Evolutionary conservation across 352 stramenopile genomes (phyloP).

Genomic region (Phytophthora multivora): DNA sequence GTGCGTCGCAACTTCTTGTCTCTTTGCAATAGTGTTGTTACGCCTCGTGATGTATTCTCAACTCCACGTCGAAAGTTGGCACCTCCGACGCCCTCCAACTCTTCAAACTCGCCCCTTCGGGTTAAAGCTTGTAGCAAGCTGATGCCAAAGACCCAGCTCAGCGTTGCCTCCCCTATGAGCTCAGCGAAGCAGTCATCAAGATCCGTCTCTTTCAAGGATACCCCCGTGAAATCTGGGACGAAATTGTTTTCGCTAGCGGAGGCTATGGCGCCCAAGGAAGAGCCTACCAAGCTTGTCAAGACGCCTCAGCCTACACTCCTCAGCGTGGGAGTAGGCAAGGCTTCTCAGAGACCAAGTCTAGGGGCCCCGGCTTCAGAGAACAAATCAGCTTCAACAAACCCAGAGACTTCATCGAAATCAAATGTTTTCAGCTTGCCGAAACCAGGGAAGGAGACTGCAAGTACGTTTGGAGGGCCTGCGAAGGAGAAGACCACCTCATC

Average conservation of each 20-base stretch:
- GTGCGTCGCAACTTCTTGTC: constrained; percentile 58
- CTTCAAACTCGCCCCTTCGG: constrained; percentile 35
- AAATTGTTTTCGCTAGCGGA: constrained; percentile 64
- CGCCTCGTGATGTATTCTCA: constrained; percentile 56
- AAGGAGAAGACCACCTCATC: constrained; percentile 6
- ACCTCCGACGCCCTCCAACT: constrained; percentile 27
- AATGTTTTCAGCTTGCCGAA: constrained; percentile 41
- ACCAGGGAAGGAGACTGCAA: constrained; percentile 11
- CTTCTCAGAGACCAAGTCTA: constrained; percentile 52
- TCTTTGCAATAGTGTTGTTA: constrained; percentile 68
- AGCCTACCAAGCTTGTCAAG: constrained; percentile 54
- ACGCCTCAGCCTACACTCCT: constrained; percentile 48
- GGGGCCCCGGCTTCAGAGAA: constrained; percentile 10
- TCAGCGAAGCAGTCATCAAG: constrained; percentile 41
- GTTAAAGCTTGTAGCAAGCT: constrained; percentile 69
- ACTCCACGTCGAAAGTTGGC: constrained; percentile 47
- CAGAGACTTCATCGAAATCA: constrained; percentile 11
- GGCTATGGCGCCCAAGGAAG: constrained; percentile 60
- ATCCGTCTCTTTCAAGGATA: constrained; percentile 65
- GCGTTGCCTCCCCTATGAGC: constrained; percentile 69
- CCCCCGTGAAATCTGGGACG: constrained; percentile 57
- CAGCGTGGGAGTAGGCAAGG: constrained; percentile 37
- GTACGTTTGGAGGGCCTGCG: constrained; percentile 8
- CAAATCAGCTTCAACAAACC: constrained; percentile 10
- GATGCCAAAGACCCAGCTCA: constrained; percentile 72